A percentile compares a stretch with the other conserved stretches of the same genome.
These are phyloP conservation scores for Hydrangea macrophylla DNA, from an alignment of 148 eudicot genomes.

Conservation along the genomic window DNA sequence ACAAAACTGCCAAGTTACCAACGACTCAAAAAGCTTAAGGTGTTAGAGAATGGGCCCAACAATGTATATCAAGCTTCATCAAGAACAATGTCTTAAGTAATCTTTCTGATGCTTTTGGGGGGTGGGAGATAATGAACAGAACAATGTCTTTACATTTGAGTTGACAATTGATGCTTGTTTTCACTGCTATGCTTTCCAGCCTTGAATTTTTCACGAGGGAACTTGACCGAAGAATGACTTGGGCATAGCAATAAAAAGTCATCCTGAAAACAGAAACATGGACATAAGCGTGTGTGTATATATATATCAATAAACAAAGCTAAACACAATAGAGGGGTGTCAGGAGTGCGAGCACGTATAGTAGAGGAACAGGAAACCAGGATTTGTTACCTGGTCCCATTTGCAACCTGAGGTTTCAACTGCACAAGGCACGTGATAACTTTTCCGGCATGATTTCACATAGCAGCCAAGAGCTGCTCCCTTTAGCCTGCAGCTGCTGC, in stretches of 20 bases:
- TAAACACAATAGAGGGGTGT: no score
- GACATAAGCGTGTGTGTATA: conserved; percentile 11
- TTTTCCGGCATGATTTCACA: conserved; percentile 69
- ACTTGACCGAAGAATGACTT: conserved; percentile 53
- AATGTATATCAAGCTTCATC: no score
- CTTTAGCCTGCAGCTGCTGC: conserved; percentile 70
- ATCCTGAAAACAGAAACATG: conserved; percentile 37
- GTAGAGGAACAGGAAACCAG: no score
- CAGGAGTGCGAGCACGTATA: no score
- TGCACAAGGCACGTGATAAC: conserved; percentile 86
- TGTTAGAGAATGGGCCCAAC: no score
- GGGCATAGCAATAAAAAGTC: conserved; percentile 73
- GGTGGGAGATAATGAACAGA: no score
- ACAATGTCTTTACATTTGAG: conserved; percentile 37
- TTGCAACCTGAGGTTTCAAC: conserved; percentile 51
- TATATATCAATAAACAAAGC: not conserved
- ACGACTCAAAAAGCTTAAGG: no score
- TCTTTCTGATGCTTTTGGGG: no score
- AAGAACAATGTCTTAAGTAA: no score
- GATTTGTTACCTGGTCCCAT: conserved; percentile 75
- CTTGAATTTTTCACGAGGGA: conserved; percentile 66
- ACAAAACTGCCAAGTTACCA: no score
- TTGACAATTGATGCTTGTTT: conserved; percentile 24
- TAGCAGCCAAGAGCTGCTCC: conserved; percentile 96
- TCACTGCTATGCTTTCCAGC: conserved; percentile 26